Base-by-base conservation (phyloP, 148 eudicot species). In the Diospyros lotus region DNA sequence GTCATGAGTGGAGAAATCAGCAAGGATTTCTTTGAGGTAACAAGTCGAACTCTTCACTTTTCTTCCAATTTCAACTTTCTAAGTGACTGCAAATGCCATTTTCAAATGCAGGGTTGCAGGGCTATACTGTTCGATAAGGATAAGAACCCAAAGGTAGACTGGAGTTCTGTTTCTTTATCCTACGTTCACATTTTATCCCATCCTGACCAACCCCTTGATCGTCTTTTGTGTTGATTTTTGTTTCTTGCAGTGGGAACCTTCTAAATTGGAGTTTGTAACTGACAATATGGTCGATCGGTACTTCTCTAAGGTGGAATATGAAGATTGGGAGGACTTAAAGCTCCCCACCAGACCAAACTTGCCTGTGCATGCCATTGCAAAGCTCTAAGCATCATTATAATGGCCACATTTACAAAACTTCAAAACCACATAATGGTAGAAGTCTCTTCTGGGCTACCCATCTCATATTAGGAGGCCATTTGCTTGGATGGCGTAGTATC, bases 21-120 rank as follows among this genome's bases (percentile, higher is more conserved):
- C 96, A 84, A 85, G 85, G 98, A 92, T 79, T 86, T 94, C 76
- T 64, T 85, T 55, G 98, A 94, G 98, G 98, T 91, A 67, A 14
- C 28, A 62, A 28, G 28, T 40, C 48, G 2, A 10, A 64, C 43
- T 68, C 15, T 3, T 51, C 44, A 44, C 6, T 64, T 44, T 67
- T 40, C 41, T 6, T 46, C 28, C n/a, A 9, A 9, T 8, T 46
- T 38, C 45, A 60, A 72, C 44, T 61, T 53, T 4, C 9, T 66
- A 64, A 69, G 6, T 64, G 63, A 53, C 51, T 62, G 9, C 54
- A 42, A 81, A 53, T 46, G 60, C 73, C 9, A 42, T 11, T 53
- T 79, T 77, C 11, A 61, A 67, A 51, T 83, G 78, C 90, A 94
- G 98, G 98, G 98, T 58, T 89, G 96, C 83, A 87, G 98, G 81